Evolutionary conservation across 306 rosid genomes (phyloP).

Genomic region (Coriaria nepalensis): DNA sequence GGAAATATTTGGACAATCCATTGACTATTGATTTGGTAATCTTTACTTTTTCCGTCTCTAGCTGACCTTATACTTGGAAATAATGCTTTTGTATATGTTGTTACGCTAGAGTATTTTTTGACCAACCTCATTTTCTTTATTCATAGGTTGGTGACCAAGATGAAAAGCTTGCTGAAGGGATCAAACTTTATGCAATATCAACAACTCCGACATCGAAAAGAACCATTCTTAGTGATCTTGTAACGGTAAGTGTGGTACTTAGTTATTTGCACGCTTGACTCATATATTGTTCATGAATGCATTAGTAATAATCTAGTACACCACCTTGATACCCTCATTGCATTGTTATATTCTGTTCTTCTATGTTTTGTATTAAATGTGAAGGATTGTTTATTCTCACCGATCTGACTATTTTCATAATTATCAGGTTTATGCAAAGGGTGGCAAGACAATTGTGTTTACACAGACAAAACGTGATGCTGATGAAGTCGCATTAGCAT

Average conservation of each 20-base stretch:
- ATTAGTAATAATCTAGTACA: too few relatives aligned
- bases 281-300: neutral
- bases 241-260: conserved; percentile 49
- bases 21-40: conserved; percentile 91
- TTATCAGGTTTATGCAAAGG: conserved; percentile 88
- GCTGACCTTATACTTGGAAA: neutral
- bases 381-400: neutral
- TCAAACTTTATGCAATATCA: conserved; percentile 79
- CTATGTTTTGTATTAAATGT: neutral
- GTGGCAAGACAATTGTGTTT: conserved; percentile 97
- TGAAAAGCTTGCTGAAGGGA: conserved; percentile 97
- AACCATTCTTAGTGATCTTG: conserved; percentile 89
- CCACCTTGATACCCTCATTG: too few relatives aligned
- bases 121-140: neutral
- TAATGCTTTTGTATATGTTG: too few relatives aligned
- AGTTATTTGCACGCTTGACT: conserved; percentile 8
- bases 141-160: conserved; percentile 85
- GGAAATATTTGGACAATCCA: conserved; percentile 74
- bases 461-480: conserved; percentile 95
- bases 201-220: conserved; percentile 76
- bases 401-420: conserved; percentile 13
- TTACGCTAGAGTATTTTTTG: neutral
- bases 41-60: conserved; percentile 3
- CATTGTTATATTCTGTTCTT: neutral
- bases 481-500: conserved; percentile 89